Conservation (phyloP, 202 grass and related monocot genomes). For the Schoenoplectus tabernaemontani region DNA sequence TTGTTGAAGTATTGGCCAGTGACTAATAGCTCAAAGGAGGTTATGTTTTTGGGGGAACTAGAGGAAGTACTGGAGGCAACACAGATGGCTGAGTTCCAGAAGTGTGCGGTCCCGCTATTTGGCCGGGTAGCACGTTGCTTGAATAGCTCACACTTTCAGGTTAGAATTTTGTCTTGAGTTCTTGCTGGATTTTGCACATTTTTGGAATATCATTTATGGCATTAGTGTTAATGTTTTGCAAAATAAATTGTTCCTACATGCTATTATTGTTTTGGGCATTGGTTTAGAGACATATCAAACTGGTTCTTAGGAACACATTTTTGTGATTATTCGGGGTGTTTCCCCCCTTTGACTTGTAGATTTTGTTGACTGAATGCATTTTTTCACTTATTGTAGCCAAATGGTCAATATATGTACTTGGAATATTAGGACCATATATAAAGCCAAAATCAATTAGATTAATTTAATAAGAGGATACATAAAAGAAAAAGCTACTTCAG, state of each 20-base stretch:
- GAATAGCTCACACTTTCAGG: constrained; percentile 93
- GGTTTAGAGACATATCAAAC: neutral
- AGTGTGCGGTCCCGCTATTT: constrained; percentile 85
- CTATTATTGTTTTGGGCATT: neutral
- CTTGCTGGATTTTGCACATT: neutral
- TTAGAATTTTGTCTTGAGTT: constrained; percentile 27
- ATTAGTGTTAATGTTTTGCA: neutral
- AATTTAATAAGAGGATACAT: neutral
- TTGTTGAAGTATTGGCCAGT: constrained; percentile 98
- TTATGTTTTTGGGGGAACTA: constrained; percentile 96
- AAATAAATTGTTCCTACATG: neutral
- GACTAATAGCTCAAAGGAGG: constrained; percentile 97
- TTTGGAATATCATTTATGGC: neutral
- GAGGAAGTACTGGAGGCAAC: constrained; percentile 95
- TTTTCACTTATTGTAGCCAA: neutral
- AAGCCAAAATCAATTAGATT: neutral
- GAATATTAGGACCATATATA: neutral
- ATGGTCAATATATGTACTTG: neutral
- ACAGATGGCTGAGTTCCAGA: constrained; percentile 83
- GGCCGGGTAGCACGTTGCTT: constrained; percentile 61
- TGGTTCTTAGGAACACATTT: neutral
- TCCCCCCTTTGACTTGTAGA: neutral
- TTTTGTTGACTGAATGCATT: neutral
- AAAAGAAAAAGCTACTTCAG: neutral
- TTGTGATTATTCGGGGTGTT: neutral